Evolutionary conservation across 2,329 filamentous ascomycete genomes (phyloP).

Genomic region (Aspergillus hiratsukae): DNA sequence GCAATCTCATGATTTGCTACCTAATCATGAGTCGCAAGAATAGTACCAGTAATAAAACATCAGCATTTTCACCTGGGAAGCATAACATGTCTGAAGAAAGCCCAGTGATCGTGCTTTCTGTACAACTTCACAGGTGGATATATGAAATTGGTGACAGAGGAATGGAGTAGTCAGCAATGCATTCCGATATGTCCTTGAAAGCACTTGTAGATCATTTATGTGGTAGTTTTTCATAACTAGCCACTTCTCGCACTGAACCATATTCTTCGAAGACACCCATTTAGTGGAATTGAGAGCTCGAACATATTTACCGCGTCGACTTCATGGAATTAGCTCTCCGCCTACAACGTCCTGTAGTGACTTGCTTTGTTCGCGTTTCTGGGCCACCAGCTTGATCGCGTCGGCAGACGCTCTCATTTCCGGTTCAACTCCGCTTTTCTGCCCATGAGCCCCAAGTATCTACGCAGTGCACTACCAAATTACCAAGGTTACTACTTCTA

Average conservation of each 20-base stretch:
- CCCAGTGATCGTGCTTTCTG: not conserved
- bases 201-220: not conserved
- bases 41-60: not conserved
- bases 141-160: not conserved
- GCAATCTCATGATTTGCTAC: not conserved
- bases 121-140: not conserved
- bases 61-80: not conserved
- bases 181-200: not conserved
- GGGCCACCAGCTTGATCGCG: slow-evolving; percentile 8
- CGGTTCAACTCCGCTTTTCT: not conserved
- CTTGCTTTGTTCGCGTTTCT: slow-evolving; percentile 8
- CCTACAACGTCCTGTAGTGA: slow-evolving; percentile 5
- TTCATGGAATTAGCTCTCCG: slow-evolving; percentile 3
- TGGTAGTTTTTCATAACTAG: not conserved
- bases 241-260: not conserved
- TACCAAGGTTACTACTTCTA: not conserved
- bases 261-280: not conserved
- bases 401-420: slow-evolving; percentile 3
- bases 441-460: not conserved
- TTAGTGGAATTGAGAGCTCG: not conserved
- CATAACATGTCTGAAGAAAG: not conserved
- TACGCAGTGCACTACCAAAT: not conserved
- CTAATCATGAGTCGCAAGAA: not conserved
- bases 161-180: not conserved
- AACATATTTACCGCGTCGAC: not conserved